Conservation (phyloP, 1,284 basidiomycete species). For the Paramarasmius palmivorus region DNA sequence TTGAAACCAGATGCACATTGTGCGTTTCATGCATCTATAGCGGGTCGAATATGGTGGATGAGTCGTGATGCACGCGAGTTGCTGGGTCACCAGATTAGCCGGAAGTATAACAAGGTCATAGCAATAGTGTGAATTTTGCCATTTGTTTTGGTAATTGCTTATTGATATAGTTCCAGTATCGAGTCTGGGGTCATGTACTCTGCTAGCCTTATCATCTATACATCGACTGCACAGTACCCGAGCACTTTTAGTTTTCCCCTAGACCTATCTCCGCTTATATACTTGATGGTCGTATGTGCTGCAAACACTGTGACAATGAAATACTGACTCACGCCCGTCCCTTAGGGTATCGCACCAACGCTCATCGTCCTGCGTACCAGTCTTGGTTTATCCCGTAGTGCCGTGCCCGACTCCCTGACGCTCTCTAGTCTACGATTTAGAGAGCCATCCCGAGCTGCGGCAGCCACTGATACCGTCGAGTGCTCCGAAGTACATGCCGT, state of each 20-base stretch:
- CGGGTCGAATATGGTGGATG: conserved; percentile 8
- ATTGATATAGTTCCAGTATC: background rate
- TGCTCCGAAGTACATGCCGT: no score
- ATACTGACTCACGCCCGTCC: no score
- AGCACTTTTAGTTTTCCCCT: background rate
- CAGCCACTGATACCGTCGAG: no score
- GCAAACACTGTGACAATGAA: no score
- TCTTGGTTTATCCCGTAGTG: background rate
- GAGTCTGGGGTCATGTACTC: conserved; percentile 6
- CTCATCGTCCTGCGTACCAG: conserved; percentile 1
- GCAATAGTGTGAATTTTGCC: conserved; percentile 2
- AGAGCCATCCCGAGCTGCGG: no score
- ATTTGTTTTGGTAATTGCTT: background rate
- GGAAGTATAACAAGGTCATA: conserved; percentile 1
- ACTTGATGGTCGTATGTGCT: background rate
- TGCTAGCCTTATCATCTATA: background rate
- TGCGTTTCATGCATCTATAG: background rate
- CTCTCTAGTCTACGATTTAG: no score
- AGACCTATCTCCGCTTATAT: background rate
- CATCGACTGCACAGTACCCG: background rate
- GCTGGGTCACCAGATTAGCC: background rate
- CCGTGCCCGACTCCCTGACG: no score
- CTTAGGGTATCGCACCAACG: conserved; percentile 6
- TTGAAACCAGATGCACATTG: background rate
- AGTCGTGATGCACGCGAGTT: background rate